Conservation (phyloP, 306 rosid species). For the Phaseolus lunatus region DNA sequence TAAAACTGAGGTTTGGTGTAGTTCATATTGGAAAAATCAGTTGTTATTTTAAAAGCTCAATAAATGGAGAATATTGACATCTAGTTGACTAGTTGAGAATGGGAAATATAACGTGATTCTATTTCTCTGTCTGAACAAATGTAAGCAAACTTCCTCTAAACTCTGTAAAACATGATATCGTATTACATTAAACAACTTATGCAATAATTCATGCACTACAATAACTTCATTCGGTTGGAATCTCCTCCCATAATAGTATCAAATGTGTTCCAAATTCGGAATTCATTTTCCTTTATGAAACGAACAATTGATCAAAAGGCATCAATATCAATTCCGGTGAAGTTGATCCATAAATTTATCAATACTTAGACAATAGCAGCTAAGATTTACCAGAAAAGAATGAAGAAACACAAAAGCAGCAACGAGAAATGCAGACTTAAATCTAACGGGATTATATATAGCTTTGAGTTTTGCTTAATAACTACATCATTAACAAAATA, state of each 20-base stretch:
- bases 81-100: slow-evolving; percentile 1
- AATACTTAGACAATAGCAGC: neutral
- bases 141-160: neutral
- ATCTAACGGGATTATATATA: neutral
- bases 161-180: neutral
- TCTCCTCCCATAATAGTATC: neutral
- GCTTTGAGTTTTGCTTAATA: neutral
- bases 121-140: neutral
- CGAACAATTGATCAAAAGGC: neutral
- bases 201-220: neutral
- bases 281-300: neutral
- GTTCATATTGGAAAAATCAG: neutral
- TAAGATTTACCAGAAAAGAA: neutral
- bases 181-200: slow-evolving; percentile 1
- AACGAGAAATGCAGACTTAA: neutral
- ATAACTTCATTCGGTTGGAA: neutral
- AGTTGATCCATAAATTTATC: slow-evolving; percentile 8
- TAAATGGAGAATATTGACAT: slow-evolving; percentile 6
- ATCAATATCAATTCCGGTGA: slow-evolving; percentile 4
- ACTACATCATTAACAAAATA: neutral
- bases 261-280: neutral
- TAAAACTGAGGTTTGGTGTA: neutral
- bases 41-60: neutral
- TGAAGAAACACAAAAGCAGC: neutral
- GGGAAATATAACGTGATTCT: neutral